Percentiles rank a stretch among this genome's conserved stretches.
Evolutionary conservation across 164 flowering plant species (phyloP).

Genomic region (Protea cynaroides): DNA sequence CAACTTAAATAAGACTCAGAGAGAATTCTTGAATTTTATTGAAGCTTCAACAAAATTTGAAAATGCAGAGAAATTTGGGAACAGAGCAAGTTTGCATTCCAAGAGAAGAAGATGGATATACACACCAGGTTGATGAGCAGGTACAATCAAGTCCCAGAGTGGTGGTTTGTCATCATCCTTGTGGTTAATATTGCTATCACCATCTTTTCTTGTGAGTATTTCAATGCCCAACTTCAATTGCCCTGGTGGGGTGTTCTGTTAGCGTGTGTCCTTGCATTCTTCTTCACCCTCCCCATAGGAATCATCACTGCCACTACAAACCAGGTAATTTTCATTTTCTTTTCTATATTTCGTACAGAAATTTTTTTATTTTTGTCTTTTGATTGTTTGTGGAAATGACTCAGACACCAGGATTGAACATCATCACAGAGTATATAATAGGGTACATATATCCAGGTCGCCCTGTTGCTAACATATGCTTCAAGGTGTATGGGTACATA

Average conservation of each 20-base stretch:
- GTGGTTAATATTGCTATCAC: slow-evolving; percentile 50
- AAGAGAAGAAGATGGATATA: slow-evolving; percentile 56
- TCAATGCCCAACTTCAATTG: slow-evolving; percentile 67
- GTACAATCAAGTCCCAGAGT: slow-evolving; percentile 73
- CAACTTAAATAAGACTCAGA: not conserved
- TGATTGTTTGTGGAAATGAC: no score
- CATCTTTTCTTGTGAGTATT: slow-evolving; percentile 59
- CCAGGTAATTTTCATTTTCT: slow-evolving; percentile 36
- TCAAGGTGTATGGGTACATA: slow-evolving; percentile 84
- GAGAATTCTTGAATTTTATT: no score
- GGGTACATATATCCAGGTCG: slow-evolving; percentile 79
- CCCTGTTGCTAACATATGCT: slow-evolving; percentile 90
- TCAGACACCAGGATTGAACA: slow-evolving; percentile 67
- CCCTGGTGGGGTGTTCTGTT: slow-evolving; percentile 91
- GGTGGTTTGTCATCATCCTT: slow-evolving; percentile 74
- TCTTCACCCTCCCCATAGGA: slow-evolving; percentile 85
- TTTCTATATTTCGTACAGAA: not conserved
- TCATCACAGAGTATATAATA: slow-evolving; percentile 70
- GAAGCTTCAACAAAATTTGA: no score
- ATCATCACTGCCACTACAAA: slow-evolving; percentile 87
- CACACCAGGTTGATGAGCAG: slow-evolving; percentile 70
- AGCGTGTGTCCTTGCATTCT: slow-evolving; percentile 67
- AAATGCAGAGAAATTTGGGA: slow-evolving; percentile 65
- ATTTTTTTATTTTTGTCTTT: no score
- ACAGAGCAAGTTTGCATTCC: slow-evolving; percentile 53